Evolutionary conservation across 2,329 filamentous ascomycete genomes (phyloP), one percentile per base, ranked within the genome.

Genomic region (Penicillium frequentans): DNA sequence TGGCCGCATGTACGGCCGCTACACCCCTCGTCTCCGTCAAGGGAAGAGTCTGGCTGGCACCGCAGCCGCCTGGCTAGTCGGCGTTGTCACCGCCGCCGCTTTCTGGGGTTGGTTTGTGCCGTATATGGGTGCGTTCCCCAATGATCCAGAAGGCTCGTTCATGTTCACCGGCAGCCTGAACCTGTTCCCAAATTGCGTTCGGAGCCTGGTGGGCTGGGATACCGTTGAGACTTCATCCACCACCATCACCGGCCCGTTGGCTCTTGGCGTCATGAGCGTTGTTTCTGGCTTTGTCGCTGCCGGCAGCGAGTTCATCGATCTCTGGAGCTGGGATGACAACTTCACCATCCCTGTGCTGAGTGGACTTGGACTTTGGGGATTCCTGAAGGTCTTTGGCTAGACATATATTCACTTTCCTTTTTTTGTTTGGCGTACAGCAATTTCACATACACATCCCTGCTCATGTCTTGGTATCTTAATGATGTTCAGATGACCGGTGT

Each of bases 321-420:
- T 98, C 0, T 97, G 92, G 72, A 91, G 92, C 48, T 93, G 91
- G 90, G 95, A 99, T 70, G 95, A 99, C 77, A 99, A 99, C 75
- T 80, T 99, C 67, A 98, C 93, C 49, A 99, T 99, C 74, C 95
- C 95, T 2, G 86, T 96, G 26, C 81, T 99, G 49, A 96, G 91
- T 71, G 92, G 93, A 24, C 77, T 91, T 46, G 93, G 93, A 7
- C 86, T 99, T 59, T 96, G 90, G 88, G 90, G 89, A 0, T 97
- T 99, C 73, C 82, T 98, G 67, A 96, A 90, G 78, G 74, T 92
- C 49, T 97, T 97, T 81, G 88, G 88, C 33, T 74, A 61, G 66
- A 58, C 49, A 48, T 48, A 55, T 49, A 55, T 53, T 48, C 39
- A 29, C 31, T 52, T 45, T 26, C 31, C 49, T 39, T 26, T 44